phyloP scores from a whole-genome alignment of 805 yeast genomes.

The Kodamaea leandrae region DNA sequence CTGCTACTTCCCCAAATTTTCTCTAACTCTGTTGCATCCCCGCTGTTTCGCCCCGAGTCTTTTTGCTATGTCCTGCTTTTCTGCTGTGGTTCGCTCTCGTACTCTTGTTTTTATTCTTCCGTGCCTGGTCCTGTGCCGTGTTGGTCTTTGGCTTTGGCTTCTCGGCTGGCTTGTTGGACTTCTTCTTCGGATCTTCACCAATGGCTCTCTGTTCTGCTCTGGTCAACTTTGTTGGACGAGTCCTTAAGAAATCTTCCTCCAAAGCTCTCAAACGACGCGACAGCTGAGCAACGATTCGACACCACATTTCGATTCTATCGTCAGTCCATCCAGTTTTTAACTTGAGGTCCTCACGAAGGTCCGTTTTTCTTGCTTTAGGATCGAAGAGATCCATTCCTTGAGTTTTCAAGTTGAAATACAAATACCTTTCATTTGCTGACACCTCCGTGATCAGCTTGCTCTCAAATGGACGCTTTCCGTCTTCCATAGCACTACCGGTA shows the following conservation, averaged over 20 bases:
- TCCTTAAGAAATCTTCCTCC: constrained; percentile 54
- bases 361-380: constrained; percentile 49
- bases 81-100: constrained; percentile 63
- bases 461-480: constrained; percentile 14
- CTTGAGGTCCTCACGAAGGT: constrained; percentile 51
- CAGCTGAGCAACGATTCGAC: constrained; percentile 63
- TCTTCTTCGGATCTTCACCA: constrained; percentile 51
- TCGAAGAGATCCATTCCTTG: constrained; percentile 43
- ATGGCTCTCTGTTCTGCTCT: constrained; percentile 1
- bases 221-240: constrained; percentile 19
- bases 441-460: constrained; percentile 19
- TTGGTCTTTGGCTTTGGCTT: constrained; percentile 48
- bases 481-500: constrained; percentile 29
- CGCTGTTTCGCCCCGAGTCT: constrained; percentile 31
- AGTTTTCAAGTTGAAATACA: constrained; percentile 55
- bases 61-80: constrained; percentile 59
- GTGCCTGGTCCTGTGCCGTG: constrained; percentile 9
- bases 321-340: constrained; percentile 68
- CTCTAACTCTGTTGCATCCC: constrained; percentile 21
- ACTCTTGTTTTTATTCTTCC: constrained; percentile 56
- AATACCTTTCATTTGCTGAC: constrained; percentile 49
- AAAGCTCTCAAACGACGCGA: constrained; percentile 60
- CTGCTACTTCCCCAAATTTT: background rate
- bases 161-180: constrained; percentile 62
- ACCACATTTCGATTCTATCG: constrained; percentile 95